A percentile compares a stretch with the other conserved stretches of the same genome.
phyloP scores from a whole-genome alignment of 495 filamentous ascomycete species.

The Bryoglossum gracile region DNA sequence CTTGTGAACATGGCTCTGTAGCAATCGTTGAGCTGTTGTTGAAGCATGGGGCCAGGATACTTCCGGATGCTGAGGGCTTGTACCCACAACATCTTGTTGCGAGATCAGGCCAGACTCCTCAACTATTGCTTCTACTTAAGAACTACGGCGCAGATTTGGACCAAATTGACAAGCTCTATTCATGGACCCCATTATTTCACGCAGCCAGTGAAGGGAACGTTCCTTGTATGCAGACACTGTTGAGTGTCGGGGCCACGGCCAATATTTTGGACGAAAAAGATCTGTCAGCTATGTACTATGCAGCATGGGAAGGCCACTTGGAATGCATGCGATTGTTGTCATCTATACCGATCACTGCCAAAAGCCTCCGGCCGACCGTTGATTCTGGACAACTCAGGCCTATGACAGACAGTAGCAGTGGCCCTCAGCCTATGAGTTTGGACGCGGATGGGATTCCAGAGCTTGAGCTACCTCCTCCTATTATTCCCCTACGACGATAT shows the following conservation, averaged over 20 bases:
- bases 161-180: conserved; percentile 89
- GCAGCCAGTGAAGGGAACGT: conserved; percentile 95
- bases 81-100: conserved; percentile 98
- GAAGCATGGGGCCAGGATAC: conserved; percentile 63
- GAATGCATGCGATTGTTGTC: conserved; percentile 88
- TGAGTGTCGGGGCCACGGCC: conserved; percentile 66
- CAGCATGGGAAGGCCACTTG: conserved; percentile 94
- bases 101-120: conserved; percentile 72
- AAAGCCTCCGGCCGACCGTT: conserved; percentile 24
- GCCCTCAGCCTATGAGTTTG: conserved; percentile 57
- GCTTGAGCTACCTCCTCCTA: conserved; percentile 88
- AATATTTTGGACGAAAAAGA: conserved; percentile 84
- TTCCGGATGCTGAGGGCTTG: conserved; percentile 91
- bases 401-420: conserved; percentile 38
- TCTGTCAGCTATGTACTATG: conserved; percentile 94
- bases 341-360: conserved; percentile 34
- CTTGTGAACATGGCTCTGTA: conserved; percentile 84
- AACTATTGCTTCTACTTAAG: conserved; percentile 71
- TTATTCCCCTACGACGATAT: conserved; percentile 88
- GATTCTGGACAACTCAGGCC: conserved; percentile 25
- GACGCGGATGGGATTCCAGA: conserved; percentile 84
- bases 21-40: conserved; percentile 78
- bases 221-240: conserved; percentile 68
- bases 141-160: conserved; percentile 86
- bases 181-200: conserved; percentile 95